Evolutionary conservation across 1,284 basidiomycete genomes (phyloP), one percentile per base, ranked within the genome.

Genomic region (Agroathelia rolfsii): DNA sequence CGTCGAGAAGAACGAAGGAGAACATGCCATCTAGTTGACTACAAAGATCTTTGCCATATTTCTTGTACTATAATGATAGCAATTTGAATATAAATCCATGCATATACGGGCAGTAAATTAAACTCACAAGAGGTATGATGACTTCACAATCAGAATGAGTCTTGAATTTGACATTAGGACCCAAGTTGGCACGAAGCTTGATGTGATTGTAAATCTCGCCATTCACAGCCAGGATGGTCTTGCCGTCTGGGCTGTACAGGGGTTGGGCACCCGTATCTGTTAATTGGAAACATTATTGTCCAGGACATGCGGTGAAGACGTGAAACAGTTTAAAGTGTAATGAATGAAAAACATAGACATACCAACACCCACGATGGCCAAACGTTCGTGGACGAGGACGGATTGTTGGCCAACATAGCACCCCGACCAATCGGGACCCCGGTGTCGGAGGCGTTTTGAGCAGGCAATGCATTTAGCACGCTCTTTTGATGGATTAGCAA

Each of bases 141-240:
- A 96, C 81, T 60, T 99, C 95, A 60, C 95, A 99, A 53, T 99
- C 95, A 1, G 93, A 97, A 54, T 96, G 89, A 1, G 94, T 97
- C 69, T 90, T 95, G 73, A 98, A 95, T 41, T 79, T 77, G 42
- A 79, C 74, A 37, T 64, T 64, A 32, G 68, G 51, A 28, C 69
- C 76, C 46, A 93, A 63, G 17, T 58, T 61, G 37, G 82, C 75
- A 43, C 88, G 78, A 29, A 98, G 74, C 22, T 78, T 69, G 39
- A 89, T 62, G 56, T 98, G 89, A 70, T 98, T 99, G 72, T 99
- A 99, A 51, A 98, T 98, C 61, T 99, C 95, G 35, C 95, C 95
- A 62, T 98, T 99, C 54, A 98, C 95, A 39, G 88, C 80, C 35
- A 99, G 81, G 47, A 85, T 72, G 44, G 83, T 58, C 51, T 84